Evolutionary conservation across 768 basidiomycete species (phyloP), one percentile per base, ranked within the genome.

Genomic region (Calvatia gigantea): DNA sequence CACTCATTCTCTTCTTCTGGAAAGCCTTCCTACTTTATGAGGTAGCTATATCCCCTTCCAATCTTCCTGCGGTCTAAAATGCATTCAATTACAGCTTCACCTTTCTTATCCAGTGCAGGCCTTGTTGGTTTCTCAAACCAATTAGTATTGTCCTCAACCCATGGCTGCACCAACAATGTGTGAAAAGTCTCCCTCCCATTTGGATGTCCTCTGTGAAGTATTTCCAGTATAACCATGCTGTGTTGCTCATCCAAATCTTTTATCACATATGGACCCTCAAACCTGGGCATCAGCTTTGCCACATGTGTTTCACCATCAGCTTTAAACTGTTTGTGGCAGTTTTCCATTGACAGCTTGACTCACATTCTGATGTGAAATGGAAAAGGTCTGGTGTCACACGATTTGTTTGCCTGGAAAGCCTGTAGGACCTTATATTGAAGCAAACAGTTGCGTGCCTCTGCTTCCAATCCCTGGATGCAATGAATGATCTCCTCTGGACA

Each of bases 281-380:
- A 74, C 0, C 68, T 53, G 0, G 74, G 71, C 65, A 80, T 72
- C 51, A 78, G 77, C 48, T 80, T 80, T 0, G 72, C 74, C 0
- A 72, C 72, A 0, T 65, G 60, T 2, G 66, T 62, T 2, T 67
- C 61, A 0, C 69, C 71, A 14, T 58, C 50, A 1, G 62, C 17
- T 32, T 65, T 67, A 58, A 73, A 77, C 1, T 72, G 63, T 0
- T 61, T 57, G 0, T 63, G 61, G 0, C 66, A 61, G 44, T 77
- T 60, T 7, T 59, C 38, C 0, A 73, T 77, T 0, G 73, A 70
- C 0, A 79, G 59, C 59, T 74, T 60, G 6, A 56, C 54, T 19
- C 11, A 3, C 35, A 48, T 46, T n/a, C 46, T 35, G 3, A 39
- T 23, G 3, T 47, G 4, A 23, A 48, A 49, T 14, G 17, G 11